Conservation (phyloP, 139 green algal species). For the Haematococcus sp. region DNA sequence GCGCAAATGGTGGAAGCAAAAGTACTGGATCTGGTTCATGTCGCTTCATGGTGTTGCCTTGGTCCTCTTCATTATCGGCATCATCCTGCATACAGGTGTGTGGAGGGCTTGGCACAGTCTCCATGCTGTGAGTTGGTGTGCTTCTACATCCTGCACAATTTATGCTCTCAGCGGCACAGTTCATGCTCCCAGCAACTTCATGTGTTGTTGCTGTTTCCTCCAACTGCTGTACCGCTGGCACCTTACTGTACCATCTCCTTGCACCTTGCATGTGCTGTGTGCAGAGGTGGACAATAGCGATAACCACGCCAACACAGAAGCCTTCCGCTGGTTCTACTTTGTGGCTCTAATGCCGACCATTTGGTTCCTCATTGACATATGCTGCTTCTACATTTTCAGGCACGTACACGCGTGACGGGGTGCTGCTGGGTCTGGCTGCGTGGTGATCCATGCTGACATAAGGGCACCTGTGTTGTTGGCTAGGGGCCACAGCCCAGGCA, state of each 20-base stretch:
- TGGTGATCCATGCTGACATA: background rate
- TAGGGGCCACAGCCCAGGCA: background rate
- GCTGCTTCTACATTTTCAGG: no score
- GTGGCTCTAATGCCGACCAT: conserved; percentile 9
- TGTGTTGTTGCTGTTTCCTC: no score
- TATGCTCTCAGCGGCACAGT: no score
- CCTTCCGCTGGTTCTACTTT: conserved; percentile 36
- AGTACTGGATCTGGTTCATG: conserved; percentile 4
- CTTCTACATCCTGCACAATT: background rate
- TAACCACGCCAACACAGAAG: conserved; percentile 5
- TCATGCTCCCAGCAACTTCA: no score
- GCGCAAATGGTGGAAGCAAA: background rate
- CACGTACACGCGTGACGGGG: no score
- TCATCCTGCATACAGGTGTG: background rate
- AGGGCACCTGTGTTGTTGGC: background rate
- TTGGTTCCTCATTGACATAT: conserved; percentile 12
- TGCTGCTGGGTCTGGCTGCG: no score
- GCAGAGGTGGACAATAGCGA: background rate
- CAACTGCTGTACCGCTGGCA: no score
- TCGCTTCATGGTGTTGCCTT: background rate
- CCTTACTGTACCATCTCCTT: background rate
- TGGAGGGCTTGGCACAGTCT: background rate
- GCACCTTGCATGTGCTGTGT: background rate
- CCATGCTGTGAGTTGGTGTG: background rate
- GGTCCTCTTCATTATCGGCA: conserved; percentile 1